Conservation (phyloP, 305 asterid species). For the Fraxinus floribunda region DNA sequence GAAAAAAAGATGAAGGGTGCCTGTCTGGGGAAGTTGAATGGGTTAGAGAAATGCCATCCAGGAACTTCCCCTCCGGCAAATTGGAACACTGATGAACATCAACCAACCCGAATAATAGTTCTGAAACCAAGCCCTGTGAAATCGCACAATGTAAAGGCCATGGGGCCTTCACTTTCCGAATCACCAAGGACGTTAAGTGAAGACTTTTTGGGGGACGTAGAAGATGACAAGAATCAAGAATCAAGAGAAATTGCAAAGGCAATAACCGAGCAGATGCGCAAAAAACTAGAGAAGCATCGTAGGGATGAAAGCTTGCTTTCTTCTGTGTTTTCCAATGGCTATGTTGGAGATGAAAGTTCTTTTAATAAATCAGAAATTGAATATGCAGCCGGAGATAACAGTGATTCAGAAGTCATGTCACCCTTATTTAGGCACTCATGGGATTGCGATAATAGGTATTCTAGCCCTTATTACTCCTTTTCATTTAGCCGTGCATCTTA, state of each 20-base stretch:
- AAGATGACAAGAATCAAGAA: slow-evolving; percentile 38
- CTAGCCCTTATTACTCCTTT: slow-evolving; percentile 73
- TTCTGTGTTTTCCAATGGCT: slow-evolving; percentile 79
- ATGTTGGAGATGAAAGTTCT: slow-evolving; percentile 87
- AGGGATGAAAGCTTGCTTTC: slow-evolving; percentile 70
- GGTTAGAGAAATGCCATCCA: slow-evolving; percentile 23
- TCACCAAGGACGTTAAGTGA: slow-evolving; percentile 32
- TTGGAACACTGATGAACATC: slow-evolving; percentile 35
- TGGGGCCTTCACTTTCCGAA: slow-evolving; percentile 28
- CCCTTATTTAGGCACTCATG: slow-evolving; percentile 84
- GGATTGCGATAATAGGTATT: slow-evolving; percentile 77
- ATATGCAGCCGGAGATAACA: slow-evolving; percentile 63
- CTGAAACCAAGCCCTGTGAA: slow-evolving; percentile 46
- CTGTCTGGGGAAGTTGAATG: slow-evolving; percentile 29
- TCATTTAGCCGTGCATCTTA: slow-evolving; percentile 78
- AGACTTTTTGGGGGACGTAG: slow-evolving; percentile 24
- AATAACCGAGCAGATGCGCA: slow-evolving; percentile 46
- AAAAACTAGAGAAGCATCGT: slow-evolving; percentile 44
- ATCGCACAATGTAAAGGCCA: slow-evolving; percentile 25
- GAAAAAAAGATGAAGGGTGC: slow-evolving; percentile 43
- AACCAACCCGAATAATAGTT: slow-evolving; percentile 52
- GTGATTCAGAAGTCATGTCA: slow-evolving; percentile 78
- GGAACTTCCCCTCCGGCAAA: slow-evolving; percentile 26
- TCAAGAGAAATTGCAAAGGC: slow-evolving; percentile 46
- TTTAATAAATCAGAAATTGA: slow-evolving; percentile 63